Conservation (phyloP, 176 grass and related monocot species). For the Bolboschoenus planiculmis region DNA sequence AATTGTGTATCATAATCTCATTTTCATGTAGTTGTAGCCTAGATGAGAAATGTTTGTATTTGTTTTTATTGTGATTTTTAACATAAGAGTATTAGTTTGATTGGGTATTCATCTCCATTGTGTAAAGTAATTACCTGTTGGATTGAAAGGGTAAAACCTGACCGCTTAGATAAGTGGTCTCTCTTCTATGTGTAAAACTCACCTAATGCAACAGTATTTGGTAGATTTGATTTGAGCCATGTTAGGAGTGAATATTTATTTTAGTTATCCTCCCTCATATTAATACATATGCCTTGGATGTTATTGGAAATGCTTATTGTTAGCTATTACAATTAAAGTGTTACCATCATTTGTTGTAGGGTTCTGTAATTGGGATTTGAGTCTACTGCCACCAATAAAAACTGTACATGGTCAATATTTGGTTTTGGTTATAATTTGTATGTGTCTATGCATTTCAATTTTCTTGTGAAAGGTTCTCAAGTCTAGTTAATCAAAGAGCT, state of each 20-base stretch:
- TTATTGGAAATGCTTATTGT: background rate
- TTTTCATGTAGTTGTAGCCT: background rate
- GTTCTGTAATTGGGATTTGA: background rate
- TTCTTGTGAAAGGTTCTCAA: background rate
- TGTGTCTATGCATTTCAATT: background rate
- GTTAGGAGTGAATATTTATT: background rate
- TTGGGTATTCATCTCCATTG: background rate
- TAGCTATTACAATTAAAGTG: background rate
- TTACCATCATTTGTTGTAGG: background rate
- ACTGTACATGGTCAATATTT: background rate
- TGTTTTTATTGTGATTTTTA: background rate
- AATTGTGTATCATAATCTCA: background rate
- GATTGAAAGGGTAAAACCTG: constrained; percentile 4
- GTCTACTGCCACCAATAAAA: background rate
- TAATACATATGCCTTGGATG: background rate
- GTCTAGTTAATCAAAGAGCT: background rate
- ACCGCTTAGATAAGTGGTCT: background rate
- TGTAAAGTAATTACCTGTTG: background rate
- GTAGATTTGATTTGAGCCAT: background rate
- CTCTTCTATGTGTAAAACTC: background rate
- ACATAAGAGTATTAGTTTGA: background rate
- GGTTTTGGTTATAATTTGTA: background rate
- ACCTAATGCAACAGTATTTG: background rate
- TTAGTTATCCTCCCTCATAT: background rate
- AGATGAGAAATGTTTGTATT: background rate